A percentile compares a stretch with the other conserved stretches of the same genome.
phyloP scores from a whole-genome alignment of 2,329 filamentous ascomycete genomes.

The Xylaria sp. region DNA sequence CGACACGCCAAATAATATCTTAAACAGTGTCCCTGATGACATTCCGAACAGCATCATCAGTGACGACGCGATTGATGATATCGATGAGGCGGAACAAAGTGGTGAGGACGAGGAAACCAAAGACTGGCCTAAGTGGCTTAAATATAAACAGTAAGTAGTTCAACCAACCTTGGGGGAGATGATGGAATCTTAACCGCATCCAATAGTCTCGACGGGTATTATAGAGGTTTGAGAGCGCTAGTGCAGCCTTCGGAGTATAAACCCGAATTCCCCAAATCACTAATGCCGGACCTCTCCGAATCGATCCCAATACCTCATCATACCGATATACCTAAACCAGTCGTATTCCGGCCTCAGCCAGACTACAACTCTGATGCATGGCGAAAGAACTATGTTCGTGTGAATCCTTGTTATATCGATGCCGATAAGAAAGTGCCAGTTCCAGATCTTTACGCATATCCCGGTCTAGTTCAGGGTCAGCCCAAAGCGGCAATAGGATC shows the following conservation, averaged over 20 bases:
- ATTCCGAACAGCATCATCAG: background rate
- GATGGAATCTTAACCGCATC: conserved; percentile 33
- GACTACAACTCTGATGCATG: conserved; percentile 70
- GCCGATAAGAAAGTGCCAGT: conserved; percentile 64
- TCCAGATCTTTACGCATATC: conserved; percentile 74
- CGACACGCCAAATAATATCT: background rate
- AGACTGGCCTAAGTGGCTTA: conserved; percentile 53
- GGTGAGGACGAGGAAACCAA: conserved; percentile 26
- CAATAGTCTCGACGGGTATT: conserved; percentile 80
- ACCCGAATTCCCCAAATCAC: conserved; percentile 75
- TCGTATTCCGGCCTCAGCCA: conserved; percentile 75
- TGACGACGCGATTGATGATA: background rate
- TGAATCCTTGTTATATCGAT: conserved; percentile 73
- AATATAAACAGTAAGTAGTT: conserved; percentile 57
- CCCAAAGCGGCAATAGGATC: conserved; percentile 83
- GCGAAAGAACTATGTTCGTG: conserved; percentile 61
- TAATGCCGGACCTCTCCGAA: conserved; percentile 33
- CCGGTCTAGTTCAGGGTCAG: conserved; percentile 78
- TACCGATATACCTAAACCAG: conserved; percentile 58
- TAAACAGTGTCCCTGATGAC: background rate
- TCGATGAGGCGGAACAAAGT: conserved; percentile 4
- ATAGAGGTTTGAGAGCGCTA: conserved; percentile 78
- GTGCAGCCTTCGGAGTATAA: conserved; percentile 71
- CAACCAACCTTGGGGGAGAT: background rate
- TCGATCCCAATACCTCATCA: conserved; percentile 47